phyloP scores from a whole-genome alignment of 2,329 filamentous ascomycete species.

The Hypoxylon sp. region DNA sequence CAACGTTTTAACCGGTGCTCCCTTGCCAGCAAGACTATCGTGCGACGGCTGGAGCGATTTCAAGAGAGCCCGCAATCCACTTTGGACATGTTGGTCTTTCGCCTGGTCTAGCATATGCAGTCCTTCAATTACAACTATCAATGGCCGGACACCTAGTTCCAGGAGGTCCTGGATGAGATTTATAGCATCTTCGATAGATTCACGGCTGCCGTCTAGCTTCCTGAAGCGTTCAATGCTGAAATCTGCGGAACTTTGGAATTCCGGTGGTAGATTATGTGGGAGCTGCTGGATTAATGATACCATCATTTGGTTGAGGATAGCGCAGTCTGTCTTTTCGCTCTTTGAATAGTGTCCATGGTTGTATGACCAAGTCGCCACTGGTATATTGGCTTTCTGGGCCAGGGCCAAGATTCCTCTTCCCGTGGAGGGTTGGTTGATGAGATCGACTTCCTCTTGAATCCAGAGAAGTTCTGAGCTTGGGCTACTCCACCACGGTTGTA shows the following conservation, averaged over 20 bases:
- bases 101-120: slow-evolving; percentile 1
- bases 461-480: slow-evolving; percentile 9
- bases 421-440: not conserved
- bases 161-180: slow-evolving; percentile 2
- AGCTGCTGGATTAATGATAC: slow-evolving; percentile 9
- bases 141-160: not conserved
- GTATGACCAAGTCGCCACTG: not conserved
- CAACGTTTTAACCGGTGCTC: not conserved
- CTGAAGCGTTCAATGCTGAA: not conserved
- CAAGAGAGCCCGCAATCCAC: not conserved
- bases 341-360: not conserved
- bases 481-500: slow-evolving; percentile 1
- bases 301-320: slow-evolving; percentile 1
- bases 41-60: not conserved
- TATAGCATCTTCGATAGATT: not conserved
- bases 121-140: slow-evolving; percentile 8
- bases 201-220: not conserved
- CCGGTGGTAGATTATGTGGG: not conserved
- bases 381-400: not conserved
- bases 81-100: not conserved
- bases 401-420: slow-evolving; percentile 3
- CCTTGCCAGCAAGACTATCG: not conserved
- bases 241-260: not conserved
- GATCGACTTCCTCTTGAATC: slow-evolving; percentile 1
- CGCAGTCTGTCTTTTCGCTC: not conserved